These are phyloP conservation scores for Diplosphaera chodatii DNA, from an alignment of 139 green algal genomes.

Conservation along the genomic window DNA sequence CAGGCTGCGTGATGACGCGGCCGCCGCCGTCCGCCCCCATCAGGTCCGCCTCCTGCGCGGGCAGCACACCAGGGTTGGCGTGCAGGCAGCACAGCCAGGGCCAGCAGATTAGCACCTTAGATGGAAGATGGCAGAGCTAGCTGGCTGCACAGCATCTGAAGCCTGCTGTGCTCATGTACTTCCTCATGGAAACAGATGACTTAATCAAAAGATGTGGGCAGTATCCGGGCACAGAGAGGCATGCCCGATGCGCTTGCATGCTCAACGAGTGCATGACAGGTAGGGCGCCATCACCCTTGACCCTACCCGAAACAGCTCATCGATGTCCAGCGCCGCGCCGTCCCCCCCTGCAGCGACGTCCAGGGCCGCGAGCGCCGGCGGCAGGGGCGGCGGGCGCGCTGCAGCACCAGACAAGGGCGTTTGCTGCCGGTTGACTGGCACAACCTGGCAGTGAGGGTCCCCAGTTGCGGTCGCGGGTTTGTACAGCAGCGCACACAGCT, in stretches of 20 bases:
- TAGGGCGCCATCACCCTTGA: neutral
- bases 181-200: too few species aligned
- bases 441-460: too few species aligned
- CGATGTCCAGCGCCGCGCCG: conserved; percentile 31
- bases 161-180: too few species aligned
- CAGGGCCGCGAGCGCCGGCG: conserved; percentile 3
- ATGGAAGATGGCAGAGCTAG: neutral
- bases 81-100: neutral
- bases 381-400: neutral
- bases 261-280: neutral
- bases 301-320: conserved; percentile 29
- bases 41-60: conserved; percentile 3
- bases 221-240: too few species aligned
- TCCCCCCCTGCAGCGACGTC: neutral
- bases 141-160: too few species aligned
- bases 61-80: neutral
- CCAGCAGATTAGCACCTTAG: neutral
- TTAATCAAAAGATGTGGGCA: too few species aligned
- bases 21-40: neutral
- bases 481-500: too few species aligned
- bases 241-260: neutral
- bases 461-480: too few species aligned
- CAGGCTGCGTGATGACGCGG: conserved; percentile 41
- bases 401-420: conserved; percentile 26
- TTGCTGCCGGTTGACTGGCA: too few species aligned